Evolutionary conservation across 2,329 filamentous ascomycete genomes (phyloP).

Genomic region (Intubia oerlemansii): DNA sequence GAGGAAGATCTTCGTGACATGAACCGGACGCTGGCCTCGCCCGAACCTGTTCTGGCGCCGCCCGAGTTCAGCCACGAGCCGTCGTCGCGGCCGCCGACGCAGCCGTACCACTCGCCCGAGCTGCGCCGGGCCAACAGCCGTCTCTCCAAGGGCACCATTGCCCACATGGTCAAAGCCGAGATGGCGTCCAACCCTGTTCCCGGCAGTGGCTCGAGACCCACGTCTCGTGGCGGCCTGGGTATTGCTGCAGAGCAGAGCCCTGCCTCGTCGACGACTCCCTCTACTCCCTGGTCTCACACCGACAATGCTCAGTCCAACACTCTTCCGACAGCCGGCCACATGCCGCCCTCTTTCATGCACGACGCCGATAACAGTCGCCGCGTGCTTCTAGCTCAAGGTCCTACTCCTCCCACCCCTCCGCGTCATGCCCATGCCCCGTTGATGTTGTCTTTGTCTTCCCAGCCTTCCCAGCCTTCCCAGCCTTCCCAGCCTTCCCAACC

Average conservation of each 20-base stretch:
- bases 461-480: slow-evolving; percentile 1
- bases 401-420: slow-evolving; percentile 3
- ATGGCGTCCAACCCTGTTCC: no score
- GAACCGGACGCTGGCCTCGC: slow-evolving; percentile 34
- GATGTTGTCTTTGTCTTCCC: slow-evolving; percentile 2
- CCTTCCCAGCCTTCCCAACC: neutral
- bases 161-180: slow-evolving; percentile 58
- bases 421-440: neutral
- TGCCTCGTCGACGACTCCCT: no score
- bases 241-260: no score
- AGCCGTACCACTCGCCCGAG: slow-evolving; percentile 55
- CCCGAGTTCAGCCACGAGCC: slow-evolving; percentile 63
- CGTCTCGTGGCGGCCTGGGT: no score
- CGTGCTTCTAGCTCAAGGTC: slow-evolving; percentile 6
- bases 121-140: slow-evolving; percentile 64
- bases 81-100: slow-evolving; percentile 44
- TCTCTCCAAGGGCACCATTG: slow-evolving; percentile 62
- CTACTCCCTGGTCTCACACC: no score
- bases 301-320: no score
- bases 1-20: slow-evolving; percentile 33
- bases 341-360: slow-evolving; percentile 3
- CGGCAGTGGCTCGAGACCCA: no score
- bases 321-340: no score
- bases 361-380: slow-evolving; percentile 2
- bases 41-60: slow-evolving; percentile 56